Percentiles rank a stretch among this genome's conserved stretches.
phyloP scores from a whole-genome alignment of 2,329 filamentous ascomycete species.

The Macroventuria anomochaeta region DNA sequence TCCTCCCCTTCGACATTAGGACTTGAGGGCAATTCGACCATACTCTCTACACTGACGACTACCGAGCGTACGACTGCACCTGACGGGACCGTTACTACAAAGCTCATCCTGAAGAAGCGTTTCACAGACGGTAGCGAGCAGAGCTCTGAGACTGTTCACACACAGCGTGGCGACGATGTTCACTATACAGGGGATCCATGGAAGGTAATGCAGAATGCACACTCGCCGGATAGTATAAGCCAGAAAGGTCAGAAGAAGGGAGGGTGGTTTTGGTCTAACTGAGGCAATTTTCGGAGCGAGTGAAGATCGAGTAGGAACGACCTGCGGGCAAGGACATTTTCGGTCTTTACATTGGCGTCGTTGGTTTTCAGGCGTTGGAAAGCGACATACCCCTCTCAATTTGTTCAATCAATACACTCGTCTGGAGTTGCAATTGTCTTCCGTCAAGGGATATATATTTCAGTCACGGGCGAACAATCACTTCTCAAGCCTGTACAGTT shows the following conservation, averaged over 20 bases:
- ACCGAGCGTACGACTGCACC: conserved; percentile 62
- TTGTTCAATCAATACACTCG: too few relatives aligned
- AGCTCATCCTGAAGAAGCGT: conserved; percentile 62
- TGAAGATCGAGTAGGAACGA: background rate
- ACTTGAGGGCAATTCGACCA: conserved; percentile 23
- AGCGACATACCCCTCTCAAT: conserved; percentile 18
- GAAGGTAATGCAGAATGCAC: conserved; percentile 20
- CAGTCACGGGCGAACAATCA: too few relatives aligned
- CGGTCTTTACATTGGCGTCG: background rate
- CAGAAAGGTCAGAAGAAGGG: conserved; percentile 25
- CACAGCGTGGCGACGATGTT: conserved; percentile 37
- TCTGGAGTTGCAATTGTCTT: too few relatives aligned
- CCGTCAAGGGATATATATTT: too few relatives aligned
- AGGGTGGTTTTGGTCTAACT: conserved; percentile 45
- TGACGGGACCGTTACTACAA: conserved; percentile 65
- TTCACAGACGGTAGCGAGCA: conserved; percentile 68
- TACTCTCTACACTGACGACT: conserved; percentile 64
- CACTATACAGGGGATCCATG: conserved; percentile 13
- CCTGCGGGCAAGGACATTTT: background rate
- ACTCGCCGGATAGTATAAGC: background rate
- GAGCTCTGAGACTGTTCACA: conserved; percentile 62
- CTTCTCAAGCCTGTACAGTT: too few relatives aligned
- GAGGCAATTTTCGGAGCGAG: background rate
- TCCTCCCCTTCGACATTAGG: background rate
- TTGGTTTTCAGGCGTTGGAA: conserved; percentile 2